These are phyloP conservation scores for Candida germanica DNA, from an alignment of 805 yeast species.

Conservation along the genomic window DNA sequence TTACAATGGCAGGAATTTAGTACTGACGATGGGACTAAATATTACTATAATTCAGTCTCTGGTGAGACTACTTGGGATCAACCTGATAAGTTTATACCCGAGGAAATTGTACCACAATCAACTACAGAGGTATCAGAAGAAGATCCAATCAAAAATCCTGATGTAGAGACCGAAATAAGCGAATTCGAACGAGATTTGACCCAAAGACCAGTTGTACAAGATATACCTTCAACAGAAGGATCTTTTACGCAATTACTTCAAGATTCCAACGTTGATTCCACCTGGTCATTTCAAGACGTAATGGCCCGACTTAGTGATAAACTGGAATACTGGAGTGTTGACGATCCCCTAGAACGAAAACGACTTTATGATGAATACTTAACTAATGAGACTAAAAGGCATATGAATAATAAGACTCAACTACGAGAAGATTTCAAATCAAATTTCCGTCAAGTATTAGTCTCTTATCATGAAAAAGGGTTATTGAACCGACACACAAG, in stretches of 20 bases:
- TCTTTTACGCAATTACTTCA: constrained; percentile 51
- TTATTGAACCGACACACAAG: constrained; percentile 55
- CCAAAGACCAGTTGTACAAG: constrained; percentile 1
- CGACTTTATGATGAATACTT: constrained; percentile 64
- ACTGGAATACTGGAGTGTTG: constrained; percentile 65
- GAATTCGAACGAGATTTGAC: constrained; percentile 5
- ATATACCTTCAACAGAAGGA: constrained; percentile 2
- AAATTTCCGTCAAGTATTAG: constrained; percentile 50
- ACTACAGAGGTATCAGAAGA: constrained; percentile 5
- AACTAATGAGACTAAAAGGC: constrained; percentile 39
- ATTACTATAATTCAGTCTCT: constrained; percentile 65
- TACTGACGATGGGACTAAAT: constrained; percentile 56
- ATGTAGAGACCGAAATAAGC: constrained; percentile 4
- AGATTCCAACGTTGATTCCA: constrained; percentile 58
- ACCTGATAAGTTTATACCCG: constrained; percentile 49
- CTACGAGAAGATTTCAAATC: constrained; percentile 54
- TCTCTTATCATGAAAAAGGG: constrained; percentile 25
- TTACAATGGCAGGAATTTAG: constrained; percentile 40
- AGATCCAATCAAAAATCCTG: not conserved
- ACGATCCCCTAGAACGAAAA: constrained; percentile 59
- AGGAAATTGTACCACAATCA: not conserved
- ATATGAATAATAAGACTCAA: constrained; percentile 49
- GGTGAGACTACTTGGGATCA: constrained; percentile 76
- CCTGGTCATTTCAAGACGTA: constrained; percentile 72
- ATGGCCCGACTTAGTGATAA: constrained; percentile 56